Evolutionary conservation across 345 rosid genomes (phyloP).

Genomic region (Gossypium longicalyx): DNA sequence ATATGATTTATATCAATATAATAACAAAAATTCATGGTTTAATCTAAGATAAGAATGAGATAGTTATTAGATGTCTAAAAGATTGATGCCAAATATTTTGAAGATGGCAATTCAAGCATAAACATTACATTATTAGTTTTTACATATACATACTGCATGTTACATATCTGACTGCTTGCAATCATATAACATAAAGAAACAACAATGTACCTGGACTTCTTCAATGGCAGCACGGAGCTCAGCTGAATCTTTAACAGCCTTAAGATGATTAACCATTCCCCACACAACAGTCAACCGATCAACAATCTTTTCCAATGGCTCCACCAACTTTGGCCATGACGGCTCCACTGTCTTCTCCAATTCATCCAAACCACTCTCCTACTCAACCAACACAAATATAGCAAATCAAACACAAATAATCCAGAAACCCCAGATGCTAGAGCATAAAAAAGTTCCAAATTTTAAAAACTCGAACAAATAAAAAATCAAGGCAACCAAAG

Average conservation of each 20-base stretch:
- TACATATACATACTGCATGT: neutral
- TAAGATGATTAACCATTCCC: slow-evolving; percentile 80
- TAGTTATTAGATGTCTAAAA: neutral
- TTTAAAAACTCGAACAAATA: neutral
- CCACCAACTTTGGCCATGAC: slow-evolving; percentile 82
- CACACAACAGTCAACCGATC: slow-evolving; percentile 66
- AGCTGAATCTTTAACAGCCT: slow-evolving; percentile 69
- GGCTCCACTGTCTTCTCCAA: slow-evolving; percentile 70
- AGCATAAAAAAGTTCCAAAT: neutral
- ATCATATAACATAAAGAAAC: neutral
- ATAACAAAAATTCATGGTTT: neutral
- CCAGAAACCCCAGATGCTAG: neutral
- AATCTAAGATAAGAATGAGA: neutral
- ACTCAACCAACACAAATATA: slow-evolving; percentile 3
- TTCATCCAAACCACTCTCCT: slow-evolving; percentile 77
- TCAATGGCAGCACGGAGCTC: slow-evolving; percentile 80
- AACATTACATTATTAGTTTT: neutral
- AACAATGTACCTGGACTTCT: slow-evolving; percentile 69
- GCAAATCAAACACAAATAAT: slow-evolving; percentile 5
- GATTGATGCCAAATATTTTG: neutral
- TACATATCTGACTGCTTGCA: neutral
- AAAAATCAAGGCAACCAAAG: neutral
- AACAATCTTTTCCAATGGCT: slow-evolving; percentile 81
- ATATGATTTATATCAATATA: neutral
- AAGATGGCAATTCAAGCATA: neutral